Evolutionary conservation across 2,329 filamentous ascomycete species (phyloP).

Genomic region (Ophiostoma sp.): DNA sequence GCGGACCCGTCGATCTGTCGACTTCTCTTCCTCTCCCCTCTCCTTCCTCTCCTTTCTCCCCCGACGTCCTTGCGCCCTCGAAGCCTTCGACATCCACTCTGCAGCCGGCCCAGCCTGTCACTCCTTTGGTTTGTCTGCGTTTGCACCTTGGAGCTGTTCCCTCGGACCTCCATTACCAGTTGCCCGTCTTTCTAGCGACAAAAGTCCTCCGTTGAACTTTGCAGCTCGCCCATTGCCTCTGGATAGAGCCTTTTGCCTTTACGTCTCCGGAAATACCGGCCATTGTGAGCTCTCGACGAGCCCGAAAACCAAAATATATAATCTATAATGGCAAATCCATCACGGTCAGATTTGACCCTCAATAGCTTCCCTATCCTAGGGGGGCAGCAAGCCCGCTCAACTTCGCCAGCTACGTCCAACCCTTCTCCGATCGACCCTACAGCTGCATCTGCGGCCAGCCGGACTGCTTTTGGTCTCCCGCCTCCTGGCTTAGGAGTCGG

Average conservation of each 20-base stretch:
- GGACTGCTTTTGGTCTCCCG: slow-evolving; percentile 70
- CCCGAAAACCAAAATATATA: slow-evolving; percentile 45
- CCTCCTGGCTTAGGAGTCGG: slow-evolving; percentile 56
- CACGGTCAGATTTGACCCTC: slow-evolving; percentile 80
- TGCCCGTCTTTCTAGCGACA: not conserved
- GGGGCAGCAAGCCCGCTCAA: slow-evolving; percentile 60
- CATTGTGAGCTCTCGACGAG: slow-evolving; percentile 13
- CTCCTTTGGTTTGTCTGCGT: not conserved
- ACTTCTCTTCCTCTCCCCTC: not conserved
- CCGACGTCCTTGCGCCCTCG: not conserved
- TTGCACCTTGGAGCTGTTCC: not conserved
- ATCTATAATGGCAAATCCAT: slow-evolving; percentile 86
- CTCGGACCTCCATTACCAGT: not conserved
- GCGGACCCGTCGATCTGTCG: not conserved
- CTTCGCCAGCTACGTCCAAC: slow-evolving; percentile 72
- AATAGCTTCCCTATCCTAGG: slow-evolving; percentile 64
- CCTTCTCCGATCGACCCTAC: slow-evolving; percentile 65
- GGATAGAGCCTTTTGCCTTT: slow-evolving; percentile 7
- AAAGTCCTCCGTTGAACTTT: slow-evolving; percentile 1
- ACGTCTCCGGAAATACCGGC: not conserved
- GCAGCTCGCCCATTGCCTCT: not conserved
- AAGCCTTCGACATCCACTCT: not conserved
- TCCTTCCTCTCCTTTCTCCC: not conserved
- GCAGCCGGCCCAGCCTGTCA: not conserved
- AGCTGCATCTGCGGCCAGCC: slow-evolving; percentile 52